Base-by-base conservation (phyloP, 169 alveolate species). In the Ichthyophthirius multifiliis region DNA sequence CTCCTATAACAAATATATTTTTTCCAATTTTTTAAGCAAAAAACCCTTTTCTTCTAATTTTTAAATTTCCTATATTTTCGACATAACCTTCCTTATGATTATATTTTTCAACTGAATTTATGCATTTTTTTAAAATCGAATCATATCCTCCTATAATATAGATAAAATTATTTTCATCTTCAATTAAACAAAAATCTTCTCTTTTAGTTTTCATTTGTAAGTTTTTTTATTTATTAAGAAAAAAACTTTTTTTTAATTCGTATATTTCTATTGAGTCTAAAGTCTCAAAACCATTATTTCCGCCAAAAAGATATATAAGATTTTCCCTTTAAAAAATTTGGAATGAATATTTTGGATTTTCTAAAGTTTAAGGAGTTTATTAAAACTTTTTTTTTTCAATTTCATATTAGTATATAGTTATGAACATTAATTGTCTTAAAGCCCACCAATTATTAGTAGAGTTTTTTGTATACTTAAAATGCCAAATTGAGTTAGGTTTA, bases 71-170 rank as follows among this genome's bases (percentile, higher is more conserved):
- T 32, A 87, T 83, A 20, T 74, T 83, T 35, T 78, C 85, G 92
- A 93, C 87, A 41, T 82, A 73, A 15, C 63, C 30, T 7, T 79
- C 67, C 1, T 35, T 63, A 20, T 76, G 62, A 64, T 85, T 78
- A 55, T 47, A 88, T 35, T 89, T 82, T 65, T 90, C 95, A 20
- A 84, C 90, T 16, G 89, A 65, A 20, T 78, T 75, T 16, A 82
- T 41, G 43, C 89, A 86, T 13, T 75, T 77, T n/a, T 55, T 18
- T 13, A 30, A 76, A 20, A 45, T 76, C 4, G 95, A 94, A 13
- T 95, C 96, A 84, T 84, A 92, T 4, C 96, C 96, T 43, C 96
- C 96, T 20, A 92, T 89, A 2, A 94, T 94, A 80, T 89, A 92
- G 3, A 87, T 87, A 9, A 76, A 83, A 48, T 84, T 83, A 74